These are phyloP conservation scores for Pelargonium citronellum DNA, from an alignment of 441 rosid genomes.

Conservation along the genomic window DNA sequence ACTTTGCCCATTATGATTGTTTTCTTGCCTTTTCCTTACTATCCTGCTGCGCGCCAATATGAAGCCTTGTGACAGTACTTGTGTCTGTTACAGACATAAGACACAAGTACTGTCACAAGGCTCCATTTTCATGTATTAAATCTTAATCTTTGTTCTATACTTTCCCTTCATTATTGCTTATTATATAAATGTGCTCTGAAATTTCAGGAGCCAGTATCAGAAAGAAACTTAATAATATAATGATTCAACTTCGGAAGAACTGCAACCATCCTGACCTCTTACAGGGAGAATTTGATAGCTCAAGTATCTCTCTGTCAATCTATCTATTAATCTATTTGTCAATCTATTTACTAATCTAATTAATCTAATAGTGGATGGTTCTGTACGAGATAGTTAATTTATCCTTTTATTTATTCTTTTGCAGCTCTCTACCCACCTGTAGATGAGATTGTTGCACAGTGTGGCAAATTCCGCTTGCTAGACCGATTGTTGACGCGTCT, in stretches of 20 bases:
- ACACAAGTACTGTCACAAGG: no score
- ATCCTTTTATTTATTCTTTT: slow-evolving; percentile 17
- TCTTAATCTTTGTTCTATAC: no score
- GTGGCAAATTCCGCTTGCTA: slow-evolving; percentile 84
- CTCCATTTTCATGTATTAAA: background rate
- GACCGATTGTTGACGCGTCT: slow-evolving; percentile 61
- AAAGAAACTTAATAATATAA: slow-evolving; percentile 71
- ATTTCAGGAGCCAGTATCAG: slow-evolving; percentile 46
- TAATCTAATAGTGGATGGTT: slow-evolving; percentile 7
- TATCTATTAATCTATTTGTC: slow-evolving; percentile 3
- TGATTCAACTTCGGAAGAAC: slow-evolving; percentile 84
- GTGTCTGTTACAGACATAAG: no score
- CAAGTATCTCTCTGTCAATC: slow-evolving; percentile 44
- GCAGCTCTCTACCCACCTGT: slow-evolving; percentile 76
- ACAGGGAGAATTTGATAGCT: slow-evolving; percentile 56
- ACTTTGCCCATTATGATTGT: background rate
- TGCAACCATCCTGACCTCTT: slow-evolving; percentile 98
- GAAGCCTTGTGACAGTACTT: no score
- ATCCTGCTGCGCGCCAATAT: background rate
- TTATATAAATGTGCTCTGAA: slow-evolving; percentile 10
- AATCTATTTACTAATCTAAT: background rate
- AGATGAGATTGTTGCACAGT: slow-evolving; percentile 75
- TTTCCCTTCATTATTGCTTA: slow-evolving; percentile 7
- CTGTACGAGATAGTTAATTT: slow-evolving; percentile 5
- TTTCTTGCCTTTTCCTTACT: background rate